Evolutionary conservation across 1,284 basidiomycete species (phyloP), one percentile per base, ranked within the genome.

Genomic region (Paramarasmius palmivorus): DNA sequence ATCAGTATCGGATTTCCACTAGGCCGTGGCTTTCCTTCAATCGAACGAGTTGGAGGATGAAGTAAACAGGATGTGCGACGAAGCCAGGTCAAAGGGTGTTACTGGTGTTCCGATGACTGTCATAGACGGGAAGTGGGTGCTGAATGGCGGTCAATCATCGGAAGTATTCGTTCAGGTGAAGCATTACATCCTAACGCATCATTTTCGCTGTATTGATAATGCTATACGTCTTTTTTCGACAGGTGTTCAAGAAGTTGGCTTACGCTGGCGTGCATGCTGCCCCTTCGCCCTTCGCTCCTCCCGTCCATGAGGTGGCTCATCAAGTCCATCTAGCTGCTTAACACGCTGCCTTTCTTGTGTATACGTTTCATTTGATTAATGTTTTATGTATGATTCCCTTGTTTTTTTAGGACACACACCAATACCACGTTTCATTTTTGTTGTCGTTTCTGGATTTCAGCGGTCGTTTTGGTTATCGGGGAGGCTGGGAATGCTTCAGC

Each of bases 51-150:
- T 84, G 25, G 75, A 81, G 57, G 78, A 77, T 49, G 88, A 89
- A 57, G 86, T 93, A 1, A 75, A 85, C 56, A 73, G 74, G n/a
- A 83, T 87, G 74, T 81, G 86, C 56, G 73, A 79, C 7, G 81
- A 86, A 36, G 88, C 87, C 19, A 81, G 83, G 57, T 74, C 75
- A 34, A 83, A 83, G 55, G 90, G 90, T 19, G 83, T 93, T 50
- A 88, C 81, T 0, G 90, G 91, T 34, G 89, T 93, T 5, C 91
- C 92, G 2, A 83, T 91, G 71, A 83, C 84, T 44, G 83, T 92
- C 63, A 86, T 93, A 58, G 86, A 92, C 63, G 82, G 83, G 17
- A 84, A 84, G 61, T 92, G 88, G 87, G 88, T 86, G 8, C 74
- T 92, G 44, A 86, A 82, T 45, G 90, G 90, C 4, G 85, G 84